Evolutionary conservation across 2,329 filamentous ascomycete genomes (phyloP), one percentile per base, ranked within the genome.

Genomic region (Fusarium veterinarium): DNA sequence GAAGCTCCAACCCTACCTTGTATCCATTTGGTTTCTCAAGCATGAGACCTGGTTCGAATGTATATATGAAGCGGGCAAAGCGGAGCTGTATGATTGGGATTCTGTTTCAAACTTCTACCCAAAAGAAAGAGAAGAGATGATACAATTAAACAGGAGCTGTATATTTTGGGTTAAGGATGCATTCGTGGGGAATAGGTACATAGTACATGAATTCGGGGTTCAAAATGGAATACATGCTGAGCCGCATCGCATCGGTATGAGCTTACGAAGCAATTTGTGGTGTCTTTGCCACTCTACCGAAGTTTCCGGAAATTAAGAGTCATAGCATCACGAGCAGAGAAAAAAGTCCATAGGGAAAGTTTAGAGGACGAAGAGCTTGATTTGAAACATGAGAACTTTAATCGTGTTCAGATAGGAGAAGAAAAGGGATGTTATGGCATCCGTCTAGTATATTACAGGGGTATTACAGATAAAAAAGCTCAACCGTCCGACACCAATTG

Each of bases 361-460:
- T 23, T 14, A 38, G 30, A 35, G 20, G n/a, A 37, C n/a, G 25
- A 9, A 1, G 19, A 49, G 38, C 23, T 56, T 41, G 40, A 25
- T n/a, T 52, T 41, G 44, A 46, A 44, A 33, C 46, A 49, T 13
- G 16, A 25, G 25, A 51, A n/a, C 53, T 11, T 49, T 23, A n/a
- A 58, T 64, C 11, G 35, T 42, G 44, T 23, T 53, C 16, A 46
- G 23, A 30, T 42, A 35, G 30, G 59, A 53, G 55, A 61, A 61
- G 64, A 57, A 46, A 51, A 56, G 52, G 42, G 55, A 57, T 25
- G 42, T 48, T 23, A 31, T n/a, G 38, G 40, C 67, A 60, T 59
- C 64, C 62, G 30, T 74, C 68, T 76, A 59, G n/a, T 76, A 73
- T 73, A 75, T 75, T 76, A 76, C 74, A 76, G 60, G 30, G 42